Percentiles rank a stretch among this genome's conserved stretches.
Conservation (phyloP, 2,329 filamentous ascomycete species). For the Verticillium isaacii region DNA sequence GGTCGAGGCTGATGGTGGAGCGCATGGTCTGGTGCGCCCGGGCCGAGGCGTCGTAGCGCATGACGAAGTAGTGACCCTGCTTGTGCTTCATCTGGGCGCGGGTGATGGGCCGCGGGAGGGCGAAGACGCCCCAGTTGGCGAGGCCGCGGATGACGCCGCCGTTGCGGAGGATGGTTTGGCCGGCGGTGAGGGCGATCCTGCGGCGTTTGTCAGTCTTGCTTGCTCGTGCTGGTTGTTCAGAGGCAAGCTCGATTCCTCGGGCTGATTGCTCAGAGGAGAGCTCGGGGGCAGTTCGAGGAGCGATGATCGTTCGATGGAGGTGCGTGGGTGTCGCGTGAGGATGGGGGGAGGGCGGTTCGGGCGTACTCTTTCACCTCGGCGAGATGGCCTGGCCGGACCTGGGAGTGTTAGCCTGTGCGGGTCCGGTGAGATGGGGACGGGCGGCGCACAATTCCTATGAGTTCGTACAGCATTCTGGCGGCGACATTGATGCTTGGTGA, state of each 20-base stretch:
- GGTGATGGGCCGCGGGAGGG: slow-evolving; percentile 73
- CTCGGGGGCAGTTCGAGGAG: neutral
- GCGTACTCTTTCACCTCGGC: slow-evolving; percentile 91
- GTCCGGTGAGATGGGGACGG: neutral
- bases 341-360: slow-evolving; percentile 11
- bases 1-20: slow-evolving; percentile 75
- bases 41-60: slow-evolving; percentile 85
- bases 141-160: slow-evolving; percentile 89
- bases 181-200: slow-evolving; percentile 84
- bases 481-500: slow-evolving; percentile 20
- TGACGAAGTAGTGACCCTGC: slow-evolving; percentile 92
- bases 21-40: slow-evolving; percentile 70
- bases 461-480: slow-evolving; percentile 85
- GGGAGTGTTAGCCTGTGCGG: slow-evolving; percentile 11
- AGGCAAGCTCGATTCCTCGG: neutral
- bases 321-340: neutral
- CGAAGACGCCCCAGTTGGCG: slow-evolving; percentile 92
- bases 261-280: too few species aligned
- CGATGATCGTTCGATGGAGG: neutral
- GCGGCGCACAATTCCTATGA: slow-evolving; percentile 87
- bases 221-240: neutral
- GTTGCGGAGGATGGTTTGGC: slow-evolving; percentile 73
- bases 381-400: slow-evolving; percentile 91
- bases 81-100: slow-evolving; percentile 80
- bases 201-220: neutral